Conservation (phyloP, 1,139 yeast species). For the Sugiyamaella castrensis region DNA sequence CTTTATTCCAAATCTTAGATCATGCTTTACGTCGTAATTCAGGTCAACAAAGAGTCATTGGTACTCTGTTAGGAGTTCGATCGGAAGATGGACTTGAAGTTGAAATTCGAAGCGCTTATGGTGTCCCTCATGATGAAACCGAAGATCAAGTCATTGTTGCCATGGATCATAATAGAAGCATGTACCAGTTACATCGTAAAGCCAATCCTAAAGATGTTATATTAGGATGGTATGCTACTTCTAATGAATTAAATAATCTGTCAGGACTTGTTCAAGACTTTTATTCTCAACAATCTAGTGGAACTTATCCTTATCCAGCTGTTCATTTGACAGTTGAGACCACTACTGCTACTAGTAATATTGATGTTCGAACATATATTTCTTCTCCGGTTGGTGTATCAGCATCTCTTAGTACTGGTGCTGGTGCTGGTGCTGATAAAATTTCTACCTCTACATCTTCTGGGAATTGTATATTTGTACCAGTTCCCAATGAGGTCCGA, state of each 20-base stretch:
- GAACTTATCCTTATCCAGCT: slow-evolving; percentile 75
- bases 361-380: slow-evolving; percentile 63
- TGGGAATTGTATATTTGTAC: slow-evolving; percentile 75
- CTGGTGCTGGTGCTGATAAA: slow-evolving; percentile 32
- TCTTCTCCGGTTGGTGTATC: slow-evolving; percentile 69
- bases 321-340: slow-evolving; percentile 65
- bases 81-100: slow-evolving; percentile 83
- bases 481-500: slow-evolving; percentile 65
- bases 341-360: slow-evolving; percentile 40
- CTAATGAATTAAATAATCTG: slow-evolving; percentile 62
- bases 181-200: slow-evolving; percentile 70
- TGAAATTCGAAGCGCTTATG: slow-evolving; percentile 72
- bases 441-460: slow-evolving; percentile 30
- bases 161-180: slow-evolving; percentile 69
- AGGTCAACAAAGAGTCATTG: slow-evolving; percentile 64
- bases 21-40: slow-evolving; percentile 48
- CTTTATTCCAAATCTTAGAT: slow-evolving; percentile 68
- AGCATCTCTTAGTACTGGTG: neutral
- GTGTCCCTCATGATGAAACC: slow-evolving; percentile 80
- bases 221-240: slow-evolving; percentile 86
- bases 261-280: slow-evolving; percentile 85
- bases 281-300: slow-evolving; percentile 57
- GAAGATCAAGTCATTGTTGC: slow-evolving; percentile 73
- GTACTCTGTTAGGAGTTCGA: slow-evolving; percentile 77
- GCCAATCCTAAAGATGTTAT: slow-evolving; percentile 78